Conservation (phyloP, 139 green algal genomes). For the Asterochloris sp. region DNA sequence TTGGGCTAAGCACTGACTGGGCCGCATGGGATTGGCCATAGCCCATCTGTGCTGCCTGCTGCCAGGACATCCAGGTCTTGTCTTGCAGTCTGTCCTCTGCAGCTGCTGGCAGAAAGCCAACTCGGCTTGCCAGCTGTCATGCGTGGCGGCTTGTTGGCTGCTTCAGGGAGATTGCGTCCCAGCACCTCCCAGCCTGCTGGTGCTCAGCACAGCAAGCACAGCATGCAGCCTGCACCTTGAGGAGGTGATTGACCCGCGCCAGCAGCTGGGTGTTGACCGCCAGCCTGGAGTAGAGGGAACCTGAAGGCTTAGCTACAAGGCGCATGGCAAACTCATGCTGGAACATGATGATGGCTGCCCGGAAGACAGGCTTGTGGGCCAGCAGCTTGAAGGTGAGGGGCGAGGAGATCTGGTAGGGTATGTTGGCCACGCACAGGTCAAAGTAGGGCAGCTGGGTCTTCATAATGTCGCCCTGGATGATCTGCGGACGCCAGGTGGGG, state of each 20-base stretch:
- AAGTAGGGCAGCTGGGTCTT: slow-evolving; percentile 96
- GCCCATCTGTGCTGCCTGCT: no score
- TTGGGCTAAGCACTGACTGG: no score
- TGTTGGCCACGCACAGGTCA: slow-evolving; percentile 99
- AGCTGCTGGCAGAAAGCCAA: no score
- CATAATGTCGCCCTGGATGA: slow-evolving; percentile 95
- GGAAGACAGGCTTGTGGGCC: slow-evolving; percentile 73
- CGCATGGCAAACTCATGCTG: slow-evolving; percentile 99
- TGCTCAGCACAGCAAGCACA: slow-evolving; percentile 1
- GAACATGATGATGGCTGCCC: slow-evolving; percentile 98
- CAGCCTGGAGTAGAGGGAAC: slow-evolving; percentile 81
- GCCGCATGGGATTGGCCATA: no score
- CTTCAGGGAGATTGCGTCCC: no score
- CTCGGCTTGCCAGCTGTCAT: no score
- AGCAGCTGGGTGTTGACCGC: slow-evolving; percentile 98
- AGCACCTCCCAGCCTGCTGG: neutral
- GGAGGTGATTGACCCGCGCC: slow-evolving; percentile 65
- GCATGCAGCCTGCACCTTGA: slow-evolving; percentile 45
- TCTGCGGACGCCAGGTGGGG: slow-evolving; percentile 31
- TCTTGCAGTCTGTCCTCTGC: no score
- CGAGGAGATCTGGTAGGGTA: slow-evolving; percentile 99
- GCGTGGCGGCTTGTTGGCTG: no score
- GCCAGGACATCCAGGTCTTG: no score
- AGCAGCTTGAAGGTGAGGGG: slow-evolving; percentile 99
- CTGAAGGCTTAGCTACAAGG: slow-evolving; percentile 86